Evolutionary conservation across 371 early-diverging fungal species (phyloP).

Genomic region (Rhizopus stolonifer): DNA sequence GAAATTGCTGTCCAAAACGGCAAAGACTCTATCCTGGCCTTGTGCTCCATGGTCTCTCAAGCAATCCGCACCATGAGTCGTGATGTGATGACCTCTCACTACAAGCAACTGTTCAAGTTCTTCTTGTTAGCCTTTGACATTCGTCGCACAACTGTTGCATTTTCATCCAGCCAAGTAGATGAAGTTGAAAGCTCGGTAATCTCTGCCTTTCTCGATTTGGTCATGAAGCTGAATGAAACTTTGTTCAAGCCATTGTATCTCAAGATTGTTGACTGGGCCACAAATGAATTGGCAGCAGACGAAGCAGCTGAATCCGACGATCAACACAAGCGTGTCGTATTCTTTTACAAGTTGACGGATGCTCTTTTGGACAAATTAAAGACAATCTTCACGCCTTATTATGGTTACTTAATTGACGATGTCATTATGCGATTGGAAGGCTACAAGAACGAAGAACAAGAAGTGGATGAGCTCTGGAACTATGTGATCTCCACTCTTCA

Average conservation of each 20-base stretch:
- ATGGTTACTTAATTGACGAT: conserved; percentile 73
- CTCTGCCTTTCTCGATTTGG: conserved; percentile 73
- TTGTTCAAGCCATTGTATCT: conserved; percentile 92
- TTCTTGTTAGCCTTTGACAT: conserved; percentile 77
- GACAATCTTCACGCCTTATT: conserved; percentile 86
- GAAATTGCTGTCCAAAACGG: conserved; percentile 59
- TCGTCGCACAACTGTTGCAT: conserved; percentile 34
- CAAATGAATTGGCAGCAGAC: conserved; percentile 51
- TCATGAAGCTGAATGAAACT: conserved; percentile 90
- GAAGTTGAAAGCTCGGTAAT: conserved; percentile 70
- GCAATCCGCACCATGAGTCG: conserved; percentile 66
- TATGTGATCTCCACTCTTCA: conserved; percentile 60
- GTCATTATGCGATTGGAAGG: conserved; percentile 60
- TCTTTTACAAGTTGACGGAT: conserved; percentile 81
- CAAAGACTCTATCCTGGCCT: conserved; percentile 49
- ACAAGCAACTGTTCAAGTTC: conserved; percentile 80
- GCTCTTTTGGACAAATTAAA: conserved; percentile 74
- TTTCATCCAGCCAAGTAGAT: conserved; percentile 42
- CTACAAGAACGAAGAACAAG: conserved; percentile 42
- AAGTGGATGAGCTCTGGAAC: conserved; percentile 57
- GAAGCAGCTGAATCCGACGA: conserved; percentile 35
- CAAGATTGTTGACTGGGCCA: conserved; percentile 90
- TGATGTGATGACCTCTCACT: conserved; percentile 63
- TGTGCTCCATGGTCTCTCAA: conserved; percentile 64
- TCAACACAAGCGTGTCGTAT: conserved; percentile 58